Conservation (phyloP, 208 protist genomes). For the Herpetomonas muscarum region DNA sequence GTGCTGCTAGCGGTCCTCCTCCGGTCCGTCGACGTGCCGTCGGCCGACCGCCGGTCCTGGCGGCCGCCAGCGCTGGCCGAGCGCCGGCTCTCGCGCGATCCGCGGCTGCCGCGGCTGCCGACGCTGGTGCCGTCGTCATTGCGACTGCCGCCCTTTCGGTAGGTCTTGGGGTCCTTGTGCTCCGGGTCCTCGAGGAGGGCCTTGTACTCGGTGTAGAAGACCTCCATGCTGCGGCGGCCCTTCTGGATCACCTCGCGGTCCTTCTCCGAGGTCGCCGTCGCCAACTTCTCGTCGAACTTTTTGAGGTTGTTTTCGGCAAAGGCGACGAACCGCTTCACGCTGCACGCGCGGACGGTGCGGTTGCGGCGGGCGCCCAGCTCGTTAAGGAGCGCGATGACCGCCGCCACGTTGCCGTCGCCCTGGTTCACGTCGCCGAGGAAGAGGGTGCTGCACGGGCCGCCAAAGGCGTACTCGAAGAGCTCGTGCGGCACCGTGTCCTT, state of each 20-base stretch:
- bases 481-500: conserved; percentile 35
- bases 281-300: conserved; percentile 29
- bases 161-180: conserved; percentile 47
- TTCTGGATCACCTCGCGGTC: conserved; percentile 32
- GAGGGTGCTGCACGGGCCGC: conserved; percentile 55
- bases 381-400: conserved; percentile 32
- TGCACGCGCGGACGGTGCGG: conserved; percentile 46
- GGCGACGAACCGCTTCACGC: conserved; percentile 48
- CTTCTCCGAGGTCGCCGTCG: conserved; percentile 23
- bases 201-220: conserved; percentile 56
- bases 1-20: conserved; percentile 3
- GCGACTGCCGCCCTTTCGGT: conserved; percentile 34
- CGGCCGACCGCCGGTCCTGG: background rate
- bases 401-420: conserved; percentile 23
- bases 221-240: conserved; percentile 52
- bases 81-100: background rate
- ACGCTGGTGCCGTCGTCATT: conserved; percentile 6
- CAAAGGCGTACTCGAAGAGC: conserved; percentile 62
- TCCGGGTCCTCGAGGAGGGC: conserved; percentile 40
- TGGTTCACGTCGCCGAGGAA: conserved; percentile 41
- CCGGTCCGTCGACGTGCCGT: background rate
- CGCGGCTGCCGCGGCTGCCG: conserved; percentile 3
- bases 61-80: background rate
- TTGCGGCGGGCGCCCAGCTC: conserved; percentile 29
- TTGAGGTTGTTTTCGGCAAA: conserved; percentile 47